Base-by-base conservation (phyloP, 2,329 filamentous ascomycete genomes). In the Hypoxylon sp. region DNA sequence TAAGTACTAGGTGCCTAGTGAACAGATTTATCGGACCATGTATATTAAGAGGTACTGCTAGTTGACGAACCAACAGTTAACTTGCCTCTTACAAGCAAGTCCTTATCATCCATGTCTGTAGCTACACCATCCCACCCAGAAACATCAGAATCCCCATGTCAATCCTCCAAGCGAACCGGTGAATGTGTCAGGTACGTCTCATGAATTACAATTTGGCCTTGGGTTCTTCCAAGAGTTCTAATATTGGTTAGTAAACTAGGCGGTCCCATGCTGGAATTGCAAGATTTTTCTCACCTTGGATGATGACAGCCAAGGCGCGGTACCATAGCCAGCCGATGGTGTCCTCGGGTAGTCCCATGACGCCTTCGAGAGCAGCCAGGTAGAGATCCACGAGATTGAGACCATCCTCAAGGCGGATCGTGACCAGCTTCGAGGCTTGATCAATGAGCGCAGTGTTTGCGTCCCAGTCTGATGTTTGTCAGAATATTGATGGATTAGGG, bases 21-120 rank as follows among this genome's bases (percentile, higher is more conserved):
- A 42, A 42, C n/a, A 42, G 8, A 17, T 17, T 44, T 44, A 11
- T 44, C 39, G n/a, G 39, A 44, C n/a, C 8, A 22, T 44, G 39
- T 44, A 22, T 44, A 44, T 44, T 44, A 44, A 44, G 39, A 19
- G 17, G 39, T 44, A 19, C 13, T 44, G 39, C 39, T 44, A 19
- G 17, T 22, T 5, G 6, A 19, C 17, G 8, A n/a, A 4, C 39
- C 8, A 44, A 11, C 39, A 44, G 39, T 19, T 44, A 8, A 19
- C 19, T 2, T 19, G 10, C 17, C 39, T 44, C n/a, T 11, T 22
- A 44, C n/a, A 44, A 44, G 17, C 6, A 11, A 22, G 39, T 44
- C 39, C 39, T 44, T 44, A 19, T 11, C 39, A n/a, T 22, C 4
- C 9, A 11, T 44, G 39, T 22, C 9, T 44, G 8, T 22, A 19